Evolutionary conservation across 2,329 filamentous ascomycete genomes (phyloP), one percentile per base, ranked within the genome.

Genomic region (Scleromitrula shiraiana): DNA sequence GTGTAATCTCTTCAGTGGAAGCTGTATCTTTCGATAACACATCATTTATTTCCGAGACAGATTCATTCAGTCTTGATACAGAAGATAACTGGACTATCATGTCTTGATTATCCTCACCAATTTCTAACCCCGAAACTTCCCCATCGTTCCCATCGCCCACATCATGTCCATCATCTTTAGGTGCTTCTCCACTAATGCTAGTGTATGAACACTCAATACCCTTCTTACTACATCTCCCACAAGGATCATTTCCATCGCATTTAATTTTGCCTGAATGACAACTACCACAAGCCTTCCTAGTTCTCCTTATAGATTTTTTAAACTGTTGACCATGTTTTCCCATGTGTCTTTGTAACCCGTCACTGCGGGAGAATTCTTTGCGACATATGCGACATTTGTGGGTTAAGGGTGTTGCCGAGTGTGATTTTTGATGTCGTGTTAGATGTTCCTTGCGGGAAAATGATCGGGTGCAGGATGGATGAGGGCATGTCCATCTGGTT

Each of bases 251-350:
- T 2, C 70, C 70, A 49, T 69, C 65, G 41, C 70, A 72, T 50
- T 69, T 70, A 2, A 66, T 70, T 57, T 72, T 73, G 50, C 67
- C 70, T n/a, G 64, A 58, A 40, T 69, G 70, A 23, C 70, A 73
- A 6, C 66, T 61, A 52, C 70, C 63, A 41, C 70, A 73, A 8
- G 70, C 70, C 7, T 64, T 61, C 23, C 65, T 66, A 20, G 63
- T 64, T 38, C 69, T 62, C 2, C 54, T 51, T 1, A 56, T 55
- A 1, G 53, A 53, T 15, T 26, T 50, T 20, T 53, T 59, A 49
- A 54, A 61, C 7, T 43, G 40, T 35, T 58, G 54, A 7, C 59
- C 57, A 41, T 62, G 59, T 15, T 48, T 41, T n/a, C 40, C 46
- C 3, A 62, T 30, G 47, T 62, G 59, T 26, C 59, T 58, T 33